Evolutionary conservation across 2,329 filamentous ascomycete genomes (phyloP), one percentile per base, ranked within the genome.

Genomic region (Zymoseptoria brevis): DNA sequence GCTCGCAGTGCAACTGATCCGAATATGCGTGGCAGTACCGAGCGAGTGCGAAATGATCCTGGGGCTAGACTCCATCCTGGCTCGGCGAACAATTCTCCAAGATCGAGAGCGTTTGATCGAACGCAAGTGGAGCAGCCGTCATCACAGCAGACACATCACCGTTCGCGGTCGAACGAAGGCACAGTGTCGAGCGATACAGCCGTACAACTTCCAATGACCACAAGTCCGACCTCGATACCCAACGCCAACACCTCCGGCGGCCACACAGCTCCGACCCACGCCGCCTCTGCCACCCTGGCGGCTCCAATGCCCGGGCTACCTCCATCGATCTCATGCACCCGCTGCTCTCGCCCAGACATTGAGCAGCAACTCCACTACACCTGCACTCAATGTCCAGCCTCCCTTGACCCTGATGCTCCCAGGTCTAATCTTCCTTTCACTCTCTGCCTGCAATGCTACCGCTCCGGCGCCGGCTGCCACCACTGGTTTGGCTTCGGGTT

Each of bases 401-500:
- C 89, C 0, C 78, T 83, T 53, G 13, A 45, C n/a, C 35, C 35
- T 8, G 7, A 22, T 16, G 4, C 22, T 16, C 21, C 9, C 6
- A 19, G 11, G 11, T 5, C 9, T 16, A 5, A 13, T n/a, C 13
- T 7, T n/a, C 35, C 13, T 1, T 96, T 87, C 79, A 87, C 92
- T 70, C 78, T 96, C 9, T 97, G 93, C 69, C 75, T 88, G 1
- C 80, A 81, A 63, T 97, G 93, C 75, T 96, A 95, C 72, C 85
- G 90, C 26, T 72, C 77, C 11, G 87, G 87, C 8, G 83, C 83
- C 68, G 92, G 92, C 9, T 97, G 93, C 71, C 79, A 84, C 19
- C 84, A 94, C 71, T 96, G 91, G 90, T 91, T 87, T 66, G 92
- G 93, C 1, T 96, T 96, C 71, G 89, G 89, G 2, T 81, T 87